Conservation (phyloP, 2,329 filamentous ascomycete genomes). For the Cladorrhinum sp. region DNA sequence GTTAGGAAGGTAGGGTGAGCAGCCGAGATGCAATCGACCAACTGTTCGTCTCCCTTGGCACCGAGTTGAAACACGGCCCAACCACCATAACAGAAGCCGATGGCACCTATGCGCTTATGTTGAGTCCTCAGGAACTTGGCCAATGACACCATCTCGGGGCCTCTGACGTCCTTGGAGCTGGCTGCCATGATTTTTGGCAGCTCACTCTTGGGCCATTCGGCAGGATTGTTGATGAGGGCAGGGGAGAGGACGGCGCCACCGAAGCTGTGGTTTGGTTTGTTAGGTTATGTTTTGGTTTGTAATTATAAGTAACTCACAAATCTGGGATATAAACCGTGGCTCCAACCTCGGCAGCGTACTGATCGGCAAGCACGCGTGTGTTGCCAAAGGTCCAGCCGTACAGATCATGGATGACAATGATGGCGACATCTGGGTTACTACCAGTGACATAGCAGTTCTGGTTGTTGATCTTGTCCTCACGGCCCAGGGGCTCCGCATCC, state of each 20-base stretch:
- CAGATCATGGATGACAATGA: conserved; percentile 49
- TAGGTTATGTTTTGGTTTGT: neutral
- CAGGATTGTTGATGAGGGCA: conserved; percentile 27
- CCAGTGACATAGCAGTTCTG: conserved; percentile 43
- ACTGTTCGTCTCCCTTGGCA: conserved; percentile 38
- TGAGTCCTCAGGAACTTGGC: conserved; percentile 36
- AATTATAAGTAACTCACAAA: conserved; percentile 30
- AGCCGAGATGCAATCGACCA: too few species aligned
- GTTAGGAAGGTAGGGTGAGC: too few species aligned
- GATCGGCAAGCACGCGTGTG: conserved; percentile 47
- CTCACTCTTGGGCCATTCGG: conserved; percentile 35
- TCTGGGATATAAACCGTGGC: conserved; percentile 49
- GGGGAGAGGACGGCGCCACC: conserved; percentile 33
- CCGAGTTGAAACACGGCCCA: conserved; percentile 50
- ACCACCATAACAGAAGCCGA: conserved; percentile 51
- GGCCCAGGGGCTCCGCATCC: conserved; percentile 9
- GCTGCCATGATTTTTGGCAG: conserved; percentile 36
- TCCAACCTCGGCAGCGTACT: conserved; percentile 42
- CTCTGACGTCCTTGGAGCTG: conserved; percentile 37
- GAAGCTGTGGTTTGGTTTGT: conserved; percentile 26
- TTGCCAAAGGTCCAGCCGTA: conserved; percentile 51
- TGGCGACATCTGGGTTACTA: conserved; percentile 37
- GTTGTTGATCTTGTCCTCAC: conserved; percentile 33
- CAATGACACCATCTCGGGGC: conserved; percentile 39
- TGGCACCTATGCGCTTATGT: conserved; percentile 38